Conservation (phyloP, 805 yeast species). For the Pichia cabralensis region DNA sequence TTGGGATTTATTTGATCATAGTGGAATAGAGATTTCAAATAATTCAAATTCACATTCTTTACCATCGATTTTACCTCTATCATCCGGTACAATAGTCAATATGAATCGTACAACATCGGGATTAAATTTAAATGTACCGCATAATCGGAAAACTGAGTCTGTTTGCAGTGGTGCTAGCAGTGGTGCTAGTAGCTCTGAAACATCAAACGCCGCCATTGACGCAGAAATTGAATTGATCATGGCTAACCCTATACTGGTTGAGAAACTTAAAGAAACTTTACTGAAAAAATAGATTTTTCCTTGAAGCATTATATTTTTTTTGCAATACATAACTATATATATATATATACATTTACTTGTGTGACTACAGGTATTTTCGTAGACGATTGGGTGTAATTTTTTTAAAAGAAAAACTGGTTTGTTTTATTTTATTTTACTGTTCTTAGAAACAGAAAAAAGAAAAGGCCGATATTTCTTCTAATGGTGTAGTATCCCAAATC, state of each 20-base stretch:
- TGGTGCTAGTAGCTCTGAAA: constrained; percentile 5
- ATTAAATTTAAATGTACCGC: background rate
- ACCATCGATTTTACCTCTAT: background rate
- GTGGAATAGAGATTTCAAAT: background rate
- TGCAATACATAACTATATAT: too few species aligned
- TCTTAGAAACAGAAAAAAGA: too few species aligned
- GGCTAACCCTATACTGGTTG: constrained; percentile 12
- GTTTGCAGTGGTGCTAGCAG: constrained; percentile 6
- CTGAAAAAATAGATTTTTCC: too few species aligned
- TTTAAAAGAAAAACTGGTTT: too few species aligned
- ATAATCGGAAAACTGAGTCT: background rate
- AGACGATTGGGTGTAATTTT: too few species aligned
- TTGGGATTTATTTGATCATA: constrained; percentile 12
- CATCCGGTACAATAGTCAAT: background rate
- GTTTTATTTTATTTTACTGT: too few species aligned
- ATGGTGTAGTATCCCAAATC: too few species aligned
- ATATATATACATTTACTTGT: too few species aligned
- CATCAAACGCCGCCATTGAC: constrained; percentile 1
- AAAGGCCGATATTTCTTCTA: too few species aligned
- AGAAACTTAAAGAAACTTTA: constrained; percentile 7
- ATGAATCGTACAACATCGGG: background rate
- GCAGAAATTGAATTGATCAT: constrained; percentile 15
- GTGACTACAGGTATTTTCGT: too few species aligned
- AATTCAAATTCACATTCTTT: background rate
- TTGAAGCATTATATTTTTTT: background rate